Evolutionary conservation across 148 eudicot genomes (phyloP), one percentile per base, ranked within the genome.

Genomic region (Vaccinium corymbosum): DNA sequence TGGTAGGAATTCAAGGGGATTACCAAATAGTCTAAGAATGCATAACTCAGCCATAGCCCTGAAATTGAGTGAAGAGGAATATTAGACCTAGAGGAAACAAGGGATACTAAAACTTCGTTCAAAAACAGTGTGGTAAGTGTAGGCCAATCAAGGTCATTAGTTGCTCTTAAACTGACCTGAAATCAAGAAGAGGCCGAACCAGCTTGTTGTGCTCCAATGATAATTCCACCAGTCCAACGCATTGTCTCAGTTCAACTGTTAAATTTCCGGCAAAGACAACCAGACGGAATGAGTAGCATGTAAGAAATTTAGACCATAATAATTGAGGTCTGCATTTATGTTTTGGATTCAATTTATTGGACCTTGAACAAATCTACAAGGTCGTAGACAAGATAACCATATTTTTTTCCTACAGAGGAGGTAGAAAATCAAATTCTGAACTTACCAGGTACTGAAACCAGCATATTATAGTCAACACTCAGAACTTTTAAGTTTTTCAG

Each of bases 171-270:
- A 87, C 83, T 81, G 87, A 97, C 98, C 99, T 97, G 95, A 97
- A 95, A 89, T 97, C 98, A 82, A 97, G 93, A 80, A 97, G 90
- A 82, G 99, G 99, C 29, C 98, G 94, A 81, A 97, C 88, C 83
- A 97, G 94, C 90, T 94, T 97, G 93, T 97, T 97, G 91, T 97
- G 95, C 87, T 97, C 99, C 92, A 97, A 87, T 55, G 99, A 95
- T 66, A 97, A 91, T 91, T 95, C 99, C 85, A 95, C 94, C 82
- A 97, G 89, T 80, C 95, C 97, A 90, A 92, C 91, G 85, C 99
- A 97, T 87, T 97, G 94, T 83, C 94, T 90, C 90, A 97, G 80
- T 85, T 95, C 99, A 89, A 90, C 99, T 97, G 95, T 82, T 81
- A 82, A 81, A 79, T 71, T 77, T 50, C 85, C 88, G 85, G 48